Evolutionary conservation across 2,329 filamentous ascomycete genomes (phyloP).

Genomic region (Neodidymelliopsis sp.): DNA sequence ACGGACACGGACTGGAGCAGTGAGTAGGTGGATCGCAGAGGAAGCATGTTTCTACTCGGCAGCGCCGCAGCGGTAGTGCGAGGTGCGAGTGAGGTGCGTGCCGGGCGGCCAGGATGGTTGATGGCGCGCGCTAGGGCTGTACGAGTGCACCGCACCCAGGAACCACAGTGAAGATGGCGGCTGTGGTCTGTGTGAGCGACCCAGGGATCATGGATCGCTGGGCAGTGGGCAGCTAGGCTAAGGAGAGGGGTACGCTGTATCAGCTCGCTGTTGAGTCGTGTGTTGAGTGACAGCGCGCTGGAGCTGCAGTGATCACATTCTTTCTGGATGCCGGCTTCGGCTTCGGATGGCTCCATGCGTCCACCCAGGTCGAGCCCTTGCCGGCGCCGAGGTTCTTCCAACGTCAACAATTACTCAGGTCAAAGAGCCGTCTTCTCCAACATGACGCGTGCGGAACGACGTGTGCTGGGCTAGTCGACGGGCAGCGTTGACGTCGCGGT

Average conservation of each 20-base stretch:
- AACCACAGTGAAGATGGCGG: slow-evolving; percentile 38
- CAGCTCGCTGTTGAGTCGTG: slow-evolving; percentile 12
- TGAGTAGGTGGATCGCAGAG: slow-evolving; percentile 32
- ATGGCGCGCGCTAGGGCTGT: slow-evolving; percentile 42
- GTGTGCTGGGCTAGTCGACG: slow-evolving; percentile 9
- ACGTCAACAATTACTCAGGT: slow-evolving; percentile 12
- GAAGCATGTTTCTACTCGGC: slow-evolving; percentile 44
- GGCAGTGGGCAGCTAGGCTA: slow-evolving; percentile 23
- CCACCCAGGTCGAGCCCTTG: background rate
- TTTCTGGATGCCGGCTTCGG: slow-evolving; percentile 4
- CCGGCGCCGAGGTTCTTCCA: slow-evolving; percentile 20
- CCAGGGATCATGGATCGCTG: slow-evolving; percentile 31
- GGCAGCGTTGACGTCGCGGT: slow-evolving; percentile 13
- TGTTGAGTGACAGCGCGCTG: slow-evolving; percentile 17
- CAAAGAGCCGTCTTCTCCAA: slow-evolving; percentile 1
- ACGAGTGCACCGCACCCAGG: slow-evolving; percentile 32
- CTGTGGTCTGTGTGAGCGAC: slow-evolving; percentile 38
- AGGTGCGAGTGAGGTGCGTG: slow-evolving; percentile 34
- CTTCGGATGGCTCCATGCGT: slow-evolving; percentile 8
- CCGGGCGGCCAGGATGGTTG: slow-evolving; percentile 31
- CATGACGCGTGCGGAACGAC: slow-evolving; percentile 18
- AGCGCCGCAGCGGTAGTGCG: slow-evolving; percentile 36
- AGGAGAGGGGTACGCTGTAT: slow-evolving; percentile 33
- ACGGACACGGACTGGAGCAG: slow-evolving; percentile 30
- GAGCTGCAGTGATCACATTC: slow-evolving; percentile 9